A percentile compares a stretch with the other conserved stretches of the same genome.
Conservation (phyloP, 2,329 filamentous ascomycete species). For the Diaporthe vaccinii region DNA sequence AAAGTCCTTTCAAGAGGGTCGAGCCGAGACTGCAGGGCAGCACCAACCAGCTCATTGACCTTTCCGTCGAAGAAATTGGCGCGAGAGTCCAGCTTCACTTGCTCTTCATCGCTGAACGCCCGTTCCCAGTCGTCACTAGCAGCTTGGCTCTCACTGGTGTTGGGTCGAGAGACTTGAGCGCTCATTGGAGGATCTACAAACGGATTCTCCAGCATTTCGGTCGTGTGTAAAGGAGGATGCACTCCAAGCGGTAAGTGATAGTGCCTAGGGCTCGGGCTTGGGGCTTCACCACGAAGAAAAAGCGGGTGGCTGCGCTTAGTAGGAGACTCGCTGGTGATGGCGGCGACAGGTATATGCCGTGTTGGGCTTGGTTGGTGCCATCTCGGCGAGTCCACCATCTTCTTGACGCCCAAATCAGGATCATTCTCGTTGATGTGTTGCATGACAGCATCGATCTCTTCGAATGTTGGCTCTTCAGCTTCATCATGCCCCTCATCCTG, state of each 20-base stretch:
- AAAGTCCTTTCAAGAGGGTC: slow-evolving; percentile 86
- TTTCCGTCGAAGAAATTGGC: slow-evolving; percentile 92
- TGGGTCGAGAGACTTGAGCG: slow-evolving; percentile 68
- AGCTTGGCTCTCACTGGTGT: slow-evolving; percentile 73
- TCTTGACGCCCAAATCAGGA: slow-evolving; percentile 81
- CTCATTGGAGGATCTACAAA: slow-evolving; percentile 67
- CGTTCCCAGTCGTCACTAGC: slow-evolving; percentile 96
- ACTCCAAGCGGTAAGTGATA: slow-evolving; percentile 62
- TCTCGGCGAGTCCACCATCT: slow-evolving; percentile 61
- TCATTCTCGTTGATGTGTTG: slow-evolving; percentile 82
- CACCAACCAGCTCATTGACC: slow-evolving; percentile 87
- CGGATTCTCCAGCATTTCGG: slow-evolving; percentile 71
- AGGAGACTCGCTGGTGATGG: slow-evolving; percentile 62
- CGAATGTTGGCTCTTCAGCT: slow-evolving; percentile 67
- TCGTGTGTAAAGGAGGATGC: slow-evolving; percentile 60
- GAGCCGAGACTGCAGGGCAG: slow-evolving; percentile 80
- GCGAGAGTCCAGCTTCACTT: slow-evolving; percentile 84
- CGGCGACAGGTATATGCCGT: slow-evolving; percentile 54
- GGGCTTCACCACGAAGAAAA: slow-evolving; percentile 75
- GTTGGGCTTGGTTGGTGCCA: slow-evolving; percentile 62
- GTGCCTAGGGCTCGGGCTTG: slow-evolving; percentile 78
- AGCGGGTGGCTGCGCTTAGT: slow-evolving; percentile 67
- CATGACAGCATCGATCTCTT: slow-evolving; percentile 96
- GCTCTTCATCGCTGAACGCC: slow-evolving; percentile 84
- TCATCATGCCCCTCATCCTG: slow-evolving; percentile 43